Base-by-base conservation (phyloP, 1,284 basidiomycete genomes). In the Cryptococcus amylolentus region DNA sequence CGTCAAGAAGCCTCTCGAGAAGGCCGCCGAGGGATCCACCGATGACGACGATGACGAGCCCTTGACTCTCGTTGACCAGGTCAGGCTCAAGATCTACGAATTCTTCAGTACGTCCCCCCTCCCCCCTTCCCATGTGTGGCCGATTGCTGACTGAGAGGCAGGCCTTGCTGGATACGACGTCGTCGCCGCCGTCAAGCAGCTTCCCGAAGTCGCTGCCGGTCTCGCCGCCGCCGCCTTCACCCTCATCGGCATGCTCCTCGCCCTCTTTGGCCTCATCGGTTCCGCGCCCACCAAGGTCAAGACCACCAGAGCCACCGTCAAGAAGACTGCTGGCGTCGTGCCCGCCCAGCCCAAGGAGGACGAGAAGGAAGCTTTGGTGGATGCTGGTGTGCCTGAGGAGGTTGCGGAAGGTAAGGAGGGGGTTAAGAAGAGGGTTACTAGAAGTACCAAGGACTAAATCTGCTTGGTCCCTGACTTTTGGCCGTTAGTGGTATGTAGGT, bases 171-270 rank as follows among this genome's bases (percentile, higher is more conserved):
- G 65, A 49, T 60, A 70, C 52, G 68, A 74, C 66, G 59, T 67
- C 43, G 48, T 64, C 67, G 84, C 80, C 57, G 94, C 88, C 79
- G 81, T 91, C 73, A 89, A 90, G 75, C 80, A 81, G 66, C 87
- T 88, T 80, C 92, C 92, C 53, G 87, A 91, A 77, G 89, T 89
- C 56, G 91, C 86, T 67, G 88, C 83, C 53, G 88, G 84, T 61
- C 81, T 95, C 60, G 81, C 81, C 60, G 86, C 85, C 58, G 84
- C 83, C 50, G 67, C 89, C 53, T 81, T 93, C 68, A 89, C 88
- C 45, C 73, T 94, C 67, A 83, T 96, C 71, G 88, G 87, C 57
- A 86, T 94, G 84, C 77, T 96, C 65, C 88, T 85, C 62, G 83
- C 84, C 52, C 79, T 92, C 68, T 83, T 90, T 60, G 87, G 90